Evolutionary conservation across 75 land plant species (phyloP).

Genomic region (Selaginella moellendorffii): DNA sequence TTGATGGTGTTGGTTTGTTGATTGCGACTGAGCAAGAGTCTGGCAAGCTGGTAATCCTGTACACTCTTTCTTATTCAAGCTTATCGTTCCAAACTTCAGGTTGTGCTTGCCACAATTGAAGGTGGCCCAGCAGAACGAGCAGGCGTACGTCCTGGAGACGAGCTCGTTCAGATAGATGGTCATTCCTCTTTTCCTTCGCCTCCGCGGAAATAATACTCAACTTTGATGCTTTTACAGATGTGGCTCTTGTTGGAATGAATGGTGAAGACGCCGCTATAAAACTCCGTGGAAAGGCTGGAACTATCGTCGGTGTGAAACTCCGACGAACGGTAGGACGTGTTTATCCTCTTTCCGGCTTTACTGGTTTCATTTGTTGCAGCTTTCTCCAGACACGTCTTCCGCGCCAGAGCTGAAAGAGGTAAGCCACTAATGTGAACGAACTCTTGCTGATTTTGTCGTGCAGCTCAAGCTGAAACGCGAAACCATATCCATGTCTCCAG

Average conservation of each 20-base stretch:
- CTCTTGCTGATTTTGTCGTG: neutral
- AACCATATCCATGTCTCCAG: slow-evolving; percentile 56
- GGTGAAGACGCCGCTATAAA: slow-evolving; percentile 82
- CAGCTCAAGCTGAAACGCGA: slow-evolving; percentile 67
- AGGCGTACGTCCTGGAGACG: slow-evolving; percentile 88
- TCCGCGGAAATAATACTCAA: neutral
- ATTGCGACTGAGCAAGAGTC: slow-evolving; percentile 61
- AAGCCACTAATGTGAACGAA: neutral
- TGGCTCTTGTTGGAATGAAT: slow-evolving; percentile 51
- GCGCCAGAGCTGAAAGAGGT: slow-evolving; percentile 16
- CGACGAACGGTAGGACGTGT: slow-evolving; percentile 28
- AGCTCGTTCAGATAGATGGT: slow-evolving; percentile 88
- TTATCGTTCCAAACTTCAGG: slow-evolving; percentile 22
- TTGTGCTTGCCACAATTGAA: slow-evolving; percentile 73
- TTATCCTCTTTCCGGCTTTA: neutral
- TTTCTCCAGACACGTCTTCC: neutral
- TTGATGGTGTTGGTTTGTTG: slow-evolving; percentile 93
- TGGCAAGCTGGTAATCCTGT: slow-evolving; percentile 56
- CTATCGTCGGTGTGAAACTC: slow-evolving; percentile 63
- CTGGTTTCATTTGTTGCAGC: neutral
- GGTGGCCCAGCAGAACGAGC: slow-evolving; percentile 91
- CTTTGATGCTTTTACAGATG: slow-evolving; percentile 45
- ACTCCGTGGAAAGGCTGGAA: slow-evolving; percentile 84
- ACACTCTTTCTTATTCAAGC: neutral
- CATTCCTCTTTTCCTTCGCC: slow-evolving; percentile 30